phyloP scores from a whole-genome alignment of 305 asterid genomes.

The Caryopteris hybrid region DNA sequence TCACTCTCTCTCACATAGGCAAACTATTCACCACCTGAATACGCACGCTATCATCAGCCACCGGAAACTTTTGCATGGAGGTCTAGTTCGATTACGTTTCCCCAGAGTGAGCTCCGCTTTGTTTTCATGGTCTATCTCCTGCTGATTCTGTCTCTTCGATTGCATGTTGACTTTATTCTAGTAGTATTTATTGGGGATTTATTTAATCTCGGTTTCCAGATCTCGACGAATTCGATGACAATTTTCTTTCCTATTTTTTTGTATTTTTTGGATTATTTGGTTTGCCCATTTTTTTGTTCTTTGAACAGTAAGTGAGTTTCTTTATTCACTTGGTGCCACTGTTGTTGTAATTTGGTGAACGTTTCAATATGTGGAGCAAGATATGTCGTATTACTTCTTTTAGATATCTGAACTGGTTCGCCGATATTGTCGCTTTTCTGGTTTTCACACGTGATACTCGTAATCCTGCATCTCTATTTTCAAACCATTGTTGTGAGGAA shows the following conservation, averaged over 20 bases:
- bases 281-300: no score
- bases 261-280: background rate
- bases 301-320: no score
- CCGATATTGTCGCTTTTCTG: background rate
- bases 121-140: constrained; percentile 2
- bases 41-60: background rate
- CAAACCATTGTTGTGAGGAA: background rate
- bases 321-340: no score
- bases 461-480: background rate
- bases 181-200: background rate
- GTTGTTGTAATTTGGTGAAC: background rate
- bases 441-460: background rate
- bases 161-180: constrained; percentile 9
- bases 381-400: background rate
- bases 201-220: background rate
- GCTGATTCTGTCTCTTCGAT: background rate
- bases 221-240: background rate
- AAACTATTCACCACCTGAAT: background rate
- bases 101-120: background rate
- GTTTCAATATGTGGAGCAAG: background rate
- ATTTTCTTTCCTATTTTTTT: background rate
- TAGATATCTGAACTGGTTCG: background rate
- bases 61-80: constrained; percentile 2
- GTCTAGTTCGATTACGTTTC: background rate
- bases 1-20: background rate